phyloP scores from a whole-genome alignment of 192 early-diverging fungal species.

The Linnemannia exigua region DNA sequence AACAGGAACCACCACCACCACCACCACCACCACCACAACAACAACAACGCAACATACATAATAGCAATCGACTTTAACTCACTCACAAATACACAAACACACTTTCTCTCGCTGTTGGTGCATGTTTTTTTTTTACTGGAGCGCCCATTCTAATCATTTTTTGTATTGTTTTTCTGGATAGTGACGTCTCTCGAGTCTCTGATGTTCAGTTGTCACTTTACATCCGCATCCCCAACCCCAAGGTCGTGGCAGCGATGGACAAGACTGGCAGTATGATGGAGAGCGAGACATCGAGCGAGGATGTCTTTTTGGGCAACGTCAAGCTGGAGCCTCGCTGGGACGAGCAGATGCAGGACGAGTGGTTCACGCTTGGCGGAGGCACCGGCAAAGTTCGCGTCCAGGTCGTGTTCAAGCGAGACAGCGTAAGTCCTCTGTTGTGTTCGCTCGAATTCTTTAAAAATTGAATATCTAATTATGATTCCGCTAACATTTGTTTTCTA shows the following conservation, averaged over 20 bases:
- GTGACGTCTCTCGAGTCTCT: constrained; percentile 74
- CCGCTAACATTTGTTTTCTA: neutral
- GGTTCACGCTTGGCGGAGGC: constrained; percentile 74
- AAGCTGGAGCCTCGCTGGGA: constrained; percentile 70
- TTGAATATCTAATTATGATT: too few relatives aligned
- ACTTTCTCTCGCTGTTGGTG: neutral
- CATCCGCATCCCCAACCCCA: constrained; percentile 67
- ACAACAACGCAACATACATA: too few relatives aligned
- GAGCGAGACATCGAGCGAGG: constrained; percentile 55
- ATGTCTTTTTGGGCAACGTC: constrained; percentile 69
- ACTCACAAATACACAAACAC: neutral
- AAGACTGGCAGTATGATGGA: constrained; percentile 57
- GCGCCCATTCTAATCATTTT: neutral
- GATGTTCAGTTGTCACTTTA: constrained; percentile 74
- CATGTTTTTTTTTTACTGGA: neutral
- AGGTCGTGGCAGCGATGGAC: constrained; percentile 52
- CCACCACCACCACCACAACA: neutral
- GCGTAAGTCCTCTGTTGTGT: constrained; percentile 54
- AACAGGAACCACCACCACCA: neutral
- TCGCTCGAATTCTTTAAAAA: neutral
- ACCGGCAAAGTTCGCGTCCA: constrained; percentile 83
- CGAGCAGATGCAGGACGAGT: constrained; percentile 73
- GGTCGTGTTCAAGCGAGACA: constrained; percentile 79
- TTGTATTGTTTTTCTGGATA: constrained; percentile 36
- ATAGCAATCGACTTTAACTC: neutral